Evolutionary conservation across 768 basidiomycete species (phyloP), one percentile per base, ranked within the genome.

Genomic region (Phaeolepiota aurea): DNA sequence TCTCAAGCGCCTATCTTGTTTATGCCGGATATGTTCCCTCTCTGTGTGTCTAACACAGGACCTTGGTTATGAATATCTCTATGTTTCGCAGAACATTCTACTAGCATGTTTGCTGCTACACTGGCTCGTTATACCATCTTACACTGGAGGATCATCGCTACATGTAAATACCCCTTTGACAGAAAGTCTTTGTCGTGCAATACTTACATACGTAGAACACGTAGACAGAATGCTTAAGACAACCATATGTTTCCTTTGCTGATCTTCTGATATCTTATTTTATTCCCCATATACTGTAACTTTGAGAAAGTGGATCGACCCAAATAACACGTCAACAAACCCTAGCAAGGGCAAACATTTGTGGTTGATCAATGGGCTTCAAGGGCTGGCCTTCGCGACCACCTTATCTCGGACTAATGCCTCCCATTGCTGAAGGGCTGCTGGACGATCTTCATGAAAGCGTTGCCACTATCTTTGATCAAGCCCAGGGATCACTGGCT

Each of bases 401-500:
- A 13, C 18, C 38, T 40, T 9, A 10, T 28, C 25, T 31, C 12
- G 9, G 9, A 21, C 15, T 11, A 20, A 62, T 61, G 61, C 51
- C 54, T 28, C 48, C 48, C 32, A 50, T 45, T 20, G 42, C 48
- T 11, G 44, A 49, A 28, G 43, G 45, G 30, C 33, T 47, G 45
- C 37, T 38, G 23, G 49, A 50, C 9, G 43, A 47, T 15, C 37
- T 54, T 14, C 55, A 52, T 4, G 65, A 63, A 25, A 54, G 55
- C 4, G 45, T 74, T 13, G 58, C 66, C 1, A 49, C 50, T 10
- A 63, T 72, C 14, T 93, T 94, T 43, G 81, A 85, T 33, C 89
- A 96, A 59, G 82, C 74, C 0, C 92, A 96, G 54, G 60, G 59
- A 14, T 82, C 86, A 0, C 55, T 79, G 16, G 87, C 91, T 3